phyloP scores from a whole-genome alignment of 2,329 filamentous ascomycete genomes.

The Chaetomiaceae sp. region DNA sequence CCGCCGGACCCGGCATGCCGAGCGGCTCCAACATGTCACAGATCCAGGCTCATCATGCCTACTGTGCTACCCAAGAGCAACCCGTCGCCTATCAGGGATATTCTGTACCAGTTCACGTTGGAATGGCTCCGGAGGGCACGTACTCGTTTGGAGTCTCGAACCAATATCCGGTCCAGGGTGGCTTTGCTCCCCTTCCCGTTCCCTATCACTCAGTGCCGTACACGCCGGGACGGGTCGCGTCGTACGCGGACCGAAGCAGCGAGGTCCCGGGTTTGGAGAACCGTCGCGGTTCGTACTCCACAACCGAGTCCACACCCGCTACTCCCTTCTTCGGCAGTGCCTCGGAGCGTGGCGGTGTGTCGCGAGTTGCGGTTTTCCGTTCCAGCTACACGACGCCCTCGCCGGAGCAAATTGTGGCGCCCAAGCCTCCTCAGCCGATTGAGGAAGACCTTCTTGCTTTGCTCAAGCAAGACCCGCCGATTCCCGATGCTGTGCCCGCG shows the following conservation, averaged over 20 bases:
- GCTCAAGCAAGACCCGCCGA: conserved; percentile 69
- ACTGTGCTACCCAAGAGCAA: conserved; percentile 27
- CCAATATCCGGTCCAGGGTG: conserved; percentile 27
- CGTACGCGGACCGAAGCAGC: conserved; percentile 43
- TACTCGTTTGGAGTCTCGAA: conserved; percentile 28
- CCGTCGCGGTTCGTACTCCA: conserved; percentile 63
- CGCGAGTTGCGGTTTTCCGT: conserved; percentile 52
- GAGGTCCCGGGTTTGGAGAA: conserved; percentile 59
- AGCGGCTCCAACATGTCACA: conserved; percentile 18
- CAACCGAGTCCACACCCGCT: conserved; percentile 61
- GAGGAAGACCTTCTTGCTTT: conserved; percentile 59
- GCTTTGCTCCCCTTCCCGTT: conserved; percentile 31
- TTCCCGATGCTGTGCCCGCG: conserved; percentile 86
- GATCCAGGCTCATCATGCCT: conserved; percentile 24
- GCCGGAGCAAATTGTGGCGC: conserved; percentile 42
- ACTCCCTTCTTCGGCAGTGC: conserved; percentile 61
- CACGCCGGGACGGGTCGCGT: conserved; percentile 47
- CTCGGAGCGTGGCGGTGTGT: conserved; percentile 55
- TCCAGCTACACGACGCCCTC: conserved; percentile 64
- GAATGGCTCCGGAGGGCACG: conserved; percentile 24
- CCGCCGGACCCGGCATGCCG: conserved; percentile 21
- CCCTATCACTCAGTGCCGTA: conserved; percentile 45
- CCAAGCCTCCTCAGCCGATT: conserved; percentile 38
- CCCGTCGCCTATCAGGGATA: conserved; percentile 31
- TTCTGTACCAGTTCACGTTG: conserved; percentile 28